Evolutionary conservation across 805 yeast genomes (phyloP).

Genomic region (Tetrapisispora namnaoensis): DNA sequence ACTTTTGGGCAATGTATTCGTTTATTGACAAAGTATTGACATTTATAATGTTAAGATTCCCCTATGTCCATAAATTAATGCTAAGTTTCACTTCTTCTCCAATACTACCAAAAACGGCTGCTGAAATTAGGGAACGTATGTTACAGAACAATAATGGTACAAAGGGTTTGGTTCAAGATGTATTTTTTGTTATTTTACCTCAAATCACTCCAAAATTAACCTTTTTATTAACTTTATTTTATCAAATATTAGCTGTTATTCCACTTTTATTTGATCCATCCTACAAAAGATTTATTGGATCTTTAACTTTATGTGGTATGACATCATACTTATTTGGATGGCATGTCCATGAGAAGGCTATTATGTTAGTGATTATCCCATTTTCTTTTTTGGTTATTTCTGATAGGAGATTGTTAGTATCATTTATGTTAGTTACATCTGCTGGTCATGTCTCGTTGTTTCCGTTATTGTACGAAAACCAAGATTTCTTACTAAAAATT

Average conservation of each 20-base stretch:
- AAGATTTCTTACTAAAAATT: constrained; percentile 70
- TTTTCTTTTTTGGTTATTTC: constrained; percentile 63
- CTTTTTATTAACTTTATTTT: constrained; percentile 70
- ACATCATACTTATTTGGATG: constrained; percentile 92
- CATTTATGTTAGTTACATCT: constrained; percentile 61
- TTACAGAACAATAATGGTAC: constrained; percentile 41
- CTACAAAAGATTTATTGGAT: constrained; percentile 69
- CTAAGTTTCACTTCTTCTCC: constrained; percentile 29
- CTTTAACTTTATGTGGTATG: constrained; percentile 81
- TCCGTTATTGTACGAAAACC: constrained; percentile 73
- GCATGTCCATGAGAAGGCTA: constrained; percentile 98
- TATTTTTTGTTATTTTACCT: constrained; percentile 71
- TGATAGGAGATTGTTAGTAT: constrained; percentile 60
- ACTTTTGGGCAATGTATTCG: constrained; percentile 91
- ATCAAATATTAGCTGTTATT: constrained; percentile 66
- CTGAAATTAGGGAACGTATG: constrained; percentile 25
- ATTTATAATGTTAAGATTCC: constrained; percentile 28
- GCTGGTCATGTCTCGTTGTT: constrained; percentile 83
- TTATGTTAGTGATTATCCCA: constrained; percentile 82
- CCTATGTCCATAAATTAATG: constrained; percentile 37
- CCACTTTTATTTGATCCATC: constrained; percentile 67
- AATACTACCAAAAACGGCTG: constrained; percentile 25
- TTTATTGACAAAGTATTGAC: constrained; percentile 64
- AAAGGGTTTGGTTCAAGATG: constrained; percentile 88
- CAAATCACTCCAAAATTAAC: constrained; percentile 70